These are phyloP conservation scores for Pulicaria dysenterica DNA, from an alignment of 129 eudicot species.

Conservation along the genomic window DNA sequence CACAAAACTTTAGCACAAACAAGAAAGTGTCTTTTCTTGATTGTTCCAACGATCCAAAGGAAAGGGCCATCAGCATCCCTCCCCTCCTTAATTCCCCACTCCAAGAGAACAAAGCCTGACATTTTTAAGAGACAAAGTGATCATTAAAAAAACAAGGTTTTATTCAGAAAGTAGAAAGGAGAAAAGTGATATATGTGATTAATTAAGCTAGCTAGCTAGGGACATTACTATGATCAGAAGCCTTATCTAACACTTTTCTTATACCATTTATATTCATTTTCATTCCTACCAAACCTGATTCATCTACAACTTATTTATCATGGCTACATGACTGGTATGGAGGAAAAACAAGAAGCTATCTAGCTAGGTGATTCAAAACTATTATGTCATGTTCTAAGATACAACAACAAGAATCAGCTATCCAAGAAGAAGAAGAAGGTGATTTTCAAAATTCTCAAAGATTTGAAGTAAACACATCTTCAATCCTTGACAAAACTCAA, in stretches of 20 bases:
- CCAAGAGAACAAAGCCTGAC: constrained; percentile 29
- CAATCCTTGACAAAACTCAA: constrained; percentile 44
- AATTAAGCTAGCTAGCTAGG: not conserved
- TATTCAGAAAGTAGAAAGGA: constrained; percentile 25
- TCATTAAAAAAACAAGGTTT: constrained; percentile 30
- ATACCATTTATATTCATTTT: constrained; percentile 19
- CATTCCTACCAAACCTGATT: constrained; percentile 6
- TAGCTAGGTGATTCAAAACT: constrained; percentile 17
- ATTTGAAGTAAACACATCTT: constrained; percentile 35
- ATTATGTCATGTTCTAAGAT: constrained; percentile 38
- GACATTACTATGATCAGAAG: constrained; percentile 16
- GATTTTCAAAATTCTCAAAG: constrained; percentile 33
- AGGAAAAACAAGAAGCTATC: not conserved
- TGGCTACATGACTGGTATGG: constrained; percentile 1
- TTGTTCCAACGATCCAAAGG: constrained; percentile 33
- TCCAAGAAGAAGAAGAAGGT: not conserved
- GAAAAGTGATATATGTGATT: constrained; percentile 30
- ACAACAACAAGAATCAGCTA: constrained; percentile 30
- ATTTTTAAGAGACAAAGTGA: constrained; percentile 27
- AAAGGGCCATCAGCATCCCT: constrained; percentile 5
- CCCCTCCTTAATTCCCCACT: not conserved
- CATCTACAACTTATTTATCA: not conserved
- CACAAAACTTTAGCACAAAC: constrained; percentile 26
- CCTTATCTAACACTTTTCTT: constrained; percentile 23
- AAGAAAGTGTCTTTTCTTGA: constrained; percentile 32